A percentile compares a stretch with the other conserved stretches of the same genome.
These are phyloP conservation scores for Parastagonospora nodorum DNA, from an alignment of 2,329 filamentous ascomycete genomes.

Conservation along the genomic window DNA sequence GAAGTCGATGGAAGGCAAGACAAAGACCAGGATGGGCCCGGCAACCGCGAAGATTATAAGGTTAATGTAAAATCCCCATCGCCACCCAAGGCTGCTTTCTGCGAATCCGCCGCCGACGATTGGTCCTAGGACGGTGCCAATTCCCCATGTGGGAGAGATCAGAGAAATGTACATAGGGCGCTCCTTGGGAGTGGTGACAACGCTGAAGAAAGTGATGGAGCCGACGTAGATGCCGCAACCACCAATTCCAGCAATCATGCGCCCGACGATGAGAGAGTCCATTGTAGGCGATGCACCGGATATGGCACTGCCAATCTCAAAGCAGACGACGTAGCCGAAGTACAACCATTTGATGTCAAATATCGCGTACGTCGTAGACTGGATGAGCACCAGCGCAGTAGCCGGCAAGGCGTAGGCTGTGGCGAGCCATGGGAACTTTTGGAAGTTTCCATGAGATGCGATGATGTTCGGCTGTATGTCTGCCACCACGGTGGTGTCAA, in stretches of 20 bases:
- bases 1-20: slow-evolving; percentile 1
- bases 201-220: slow-evolving; percentile 28
- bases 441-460: background rate
- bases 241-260: slow-evolving; percentile 52
- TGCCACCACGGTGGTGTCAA: slow-evolving; percentile 2
- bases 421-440: background rate
- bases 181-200: slow-evolving; percentile 35
- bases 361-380: slow-evolving; percentile 44
- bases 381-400: slow-evolving; percentile 3
- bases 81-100: slow-evolving; percentile 60
- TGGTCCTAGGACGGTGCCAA: slow-evolving; percentile 40
- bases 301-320: slow-evolving; percentile 33
- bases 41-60: slow-evolving; percentile 41
- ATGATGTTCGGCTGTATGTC: slow-evolving; percentile 1
- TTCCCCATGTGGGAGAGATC: slow-evolving; percentile 44
- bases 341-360: slow-evolving; percentile 54
- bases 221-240: slow-evolving; percentile 51
- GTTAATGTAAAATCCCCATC: slow-evolving; percentile 49
- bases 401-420: background rate
- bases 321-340: slow-evolving; percentile 30
- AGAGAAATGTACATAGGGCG: slow-evolving; percentile 36
- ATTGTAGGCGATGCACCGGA: slow-evolving; percentile 36
- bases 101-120: slow-evolving; percentile 54
- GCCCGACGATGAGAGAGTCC: slow-evolving; percentile 44
- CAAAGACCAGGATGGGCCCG: slow-evolving; percentile 7